Evolutionary conservation across 345 rosid genomes (phyloP).

Genomic region (Moricandia arvensis): DNA sequence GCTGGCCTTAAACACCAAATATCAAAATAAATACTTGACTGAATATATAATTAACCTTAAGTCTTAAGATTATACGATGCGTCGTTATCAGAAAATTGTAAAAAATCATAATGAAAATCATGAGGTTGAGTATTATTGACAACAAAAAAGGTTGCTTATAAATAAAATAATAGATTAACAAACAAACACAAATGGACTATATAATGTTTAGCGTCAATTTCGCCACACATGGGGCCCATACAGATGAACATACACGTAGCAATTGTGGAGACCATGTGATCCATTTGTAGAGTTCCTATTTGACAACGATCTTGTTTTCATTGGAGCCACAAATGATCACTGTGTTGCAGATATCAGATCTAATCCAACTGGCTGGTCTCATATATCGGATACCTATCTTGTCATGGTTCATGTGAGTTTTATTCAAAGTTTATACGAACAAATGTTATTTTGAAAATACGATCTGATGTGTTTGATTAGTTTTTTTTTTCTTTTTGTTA

Average conservation of each 20-base stretch:
- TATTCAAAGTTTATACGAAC: not conserved
- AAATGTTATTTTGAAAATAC: not conserved
- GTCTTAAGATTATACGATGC: not conserved
- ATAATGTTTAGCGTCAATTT: not conserved
- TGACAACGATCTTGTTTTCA: not conserved
- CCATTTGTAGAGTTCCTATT: conserved; percentile 17
- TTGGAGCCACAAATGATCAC: conserved; percentile 1
- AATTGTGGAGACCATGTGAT: conserved; percentile 24
- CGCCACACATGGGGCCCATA: not conserved
- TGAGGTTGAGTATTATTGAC: not conserved
- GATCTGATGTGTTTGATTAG: not conserved
- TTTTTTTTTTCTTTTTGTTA: too few relatives aligned
- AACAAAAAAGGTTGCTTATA: not conserved
- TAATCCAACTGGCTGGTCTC: conserved; percentile 21
- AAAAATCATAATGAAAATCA: not conserved
- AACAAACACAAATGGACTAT: not conserved
- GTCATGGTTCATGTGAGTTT: conserved; percentile 27
- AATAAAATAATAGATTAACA: not conserved
- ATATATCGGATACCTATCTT: conserved; percentile 13
- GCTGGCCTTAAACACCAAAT: not conserved
- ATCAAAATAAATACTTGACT: conserved; percentile 9
- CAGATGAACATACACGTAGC: conserved; percentile 19
- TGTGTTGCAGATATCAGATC: not conserved
- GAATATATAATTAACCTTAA: not conserved
- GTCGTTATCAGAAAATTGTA: not conserved